phyloP scores from a whole-genome alignment of 176 grass and related monocot genomes.

The Carex cristatella region DNA sequence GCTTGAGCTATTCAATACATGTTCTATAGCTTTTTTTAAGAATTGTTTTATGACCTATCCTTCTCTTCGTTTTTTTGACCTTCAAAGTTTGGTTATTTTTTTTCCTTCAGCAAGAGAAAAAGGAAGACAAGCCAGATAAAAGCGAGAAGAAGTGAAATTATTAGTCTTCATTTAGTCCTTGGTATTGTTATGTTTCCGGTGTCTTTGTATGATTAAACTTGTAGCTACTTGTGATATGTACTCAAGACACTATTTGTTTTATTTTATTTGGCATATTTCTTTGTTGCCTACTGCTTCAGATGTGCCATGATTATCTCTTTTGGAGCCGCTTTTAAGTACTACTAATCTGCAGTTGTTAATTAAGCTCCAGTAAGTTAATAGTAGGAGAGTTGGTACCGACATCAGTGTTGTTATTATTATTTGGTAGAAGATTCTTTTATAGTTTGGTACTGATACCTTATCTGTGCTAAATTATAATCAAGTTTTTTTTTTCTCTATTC shows the following conservation, averaged over 20 bases:
- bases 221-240: slow-evolving; percentile 4
- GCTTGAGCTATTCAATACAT: not conserved
- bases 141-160: slow-evolving; percentile 57
- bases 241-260: not conserved
- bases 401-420: slow-evolving; percentile 9
- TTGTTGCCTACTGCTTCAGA: not conserved
- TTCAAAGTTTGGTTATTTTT: not conserved
- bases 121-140: slow-evolving; percentile 68
- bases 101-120: slow-evolving; percentile 52
- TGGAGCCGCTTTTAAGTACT: not conserved
- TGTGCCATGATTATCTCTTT: not conserved
- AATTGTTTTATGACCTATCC: not conserved
- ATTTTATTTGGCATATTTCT: slow-evolving; percentile 1
- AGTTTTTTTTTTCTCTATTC: not conserved
- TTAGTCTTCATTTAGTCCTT: slow-evolving; percentile 11
- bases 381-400: slow-evolving; percentile 13
- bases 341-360: not conserved
- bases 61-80: not conserved
- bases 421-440: not conserved
- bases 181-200: not conserved
- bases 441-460: not conserved
- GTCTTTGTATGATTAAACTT: slow-evolving; percentile 11
- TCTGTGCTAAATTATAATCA: not conserved
- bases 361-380: not conserved
- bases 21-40: not conserved